Base-by-base conservation (phyloP, 2,329 filamentous ascomycete genomes). In the Colletotrichum cereale region DNA sequence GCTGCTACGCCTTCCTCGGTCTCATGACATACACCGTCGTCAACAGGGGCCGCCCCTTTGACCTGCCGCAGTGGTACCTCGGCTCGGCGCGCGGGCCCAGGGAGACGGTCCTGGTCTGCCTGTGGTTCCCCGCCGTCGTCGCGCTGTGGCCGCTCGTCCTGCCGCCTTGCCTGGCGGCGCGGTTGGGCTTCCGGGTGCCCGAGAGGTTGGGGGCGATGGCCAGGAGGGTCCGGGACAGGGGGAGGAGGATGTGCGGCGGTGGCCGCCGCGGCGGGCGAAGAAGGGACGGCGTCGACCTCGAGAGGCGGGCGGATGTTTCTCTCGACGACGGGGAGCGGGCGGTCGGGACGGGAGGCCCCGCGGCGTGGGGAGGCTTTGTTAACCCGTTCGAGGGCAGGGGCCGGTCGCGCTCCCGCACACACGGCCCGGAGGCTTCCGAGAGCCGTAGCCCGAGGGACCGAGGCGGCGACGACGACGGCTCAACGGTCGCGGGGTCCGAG, bases 21-120 rank as follows among this genome's bases (percentile, higher is more conserved):
- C 8, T 60, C 36, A 11, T 47, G 5, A 16, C 2, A 0, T 69
- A 55, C 36, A 14, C 24, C 26, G 18, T 40, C 60, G 5, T 55
- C n/a, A 67, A 58, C 36, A 55, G 38, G 3, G 50, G 31, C 7
- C 52, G 57, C n/a, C 14, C 60, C 2, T 26, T 47, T 29, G 40
- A 21, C 38, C 29, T 57, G 5, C 69, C 66, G 7, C 8, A 24
- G 18, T 68, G 69, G 69, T 69, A 72, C 66, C 16, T 24, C 29
- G 18, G 8, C 44, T 55, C 48, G 8, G 16, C 24, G 5, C 36
- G 60, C 31, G 40, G 44, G 5, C 14, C 5, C 7, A 42, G 7
- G 38, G 24, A 26, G 21, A 69, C 61, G 55, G 7, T 36, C 18
- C 47, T 69, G 3, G 11, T 70, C 2, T 2, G 24, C 18, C 18